phyloP scores from a whole-genome alignment of 768 basidiomycete genomes.

The Mycena vulgaris region DNA sequence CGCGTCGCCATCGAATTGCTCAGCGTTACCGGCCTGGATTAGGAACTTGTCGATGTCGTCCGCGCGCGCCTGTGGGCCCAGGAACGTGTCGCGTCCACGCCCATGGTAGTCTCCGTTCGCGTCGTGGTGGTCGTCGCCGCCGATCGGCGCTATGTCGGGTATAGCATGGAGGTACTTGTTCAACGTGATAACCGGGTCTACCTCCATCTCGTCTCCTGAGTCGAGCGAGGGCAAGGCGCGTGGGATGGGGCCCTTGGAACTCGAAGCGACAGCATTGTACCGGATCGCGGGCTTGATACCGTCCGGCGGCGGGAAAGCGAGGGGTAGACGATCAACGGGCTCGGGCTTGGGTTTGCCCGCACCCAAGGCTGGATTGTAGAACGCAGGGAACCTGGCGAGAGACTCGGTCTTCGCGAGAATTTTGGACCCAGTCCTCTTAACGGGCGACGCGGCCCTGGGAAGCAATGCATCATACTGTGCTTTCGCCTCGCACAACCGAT shows the following conservation, averaged over 20 bases:
- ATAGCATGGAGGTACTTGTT: slow-evolving; percentile 44
- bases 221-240: slow-evolving; percentile 30
- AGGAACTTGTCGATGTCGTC: slow-evolving; percentile 72
- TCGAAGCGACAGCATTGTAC: slow-evolving; percentile 37
- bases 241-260: slow-evolving; percentile 38
- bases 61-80: slow-evolving; percentile 59
- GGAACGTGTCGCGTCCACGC: slow-evolving; percentile 60
- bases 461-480: slow-evolving; percentile 38
- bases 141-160: slow-evolving; percentile 45
- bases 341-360: slow-evolving; percentile 17
- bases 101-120: slow-evolving; percentile 64
- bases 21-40: slow-evolving; percentile 68
- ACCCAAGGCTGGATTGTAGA: slow-evolving; percentile 28
- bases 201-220: slow-evolving; percentile 40
- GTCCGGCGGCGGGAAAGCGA: background rate
- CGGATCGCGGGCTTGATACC: slow-evolving; percentile 9
- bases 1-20: slow-evolving; percentile 71
- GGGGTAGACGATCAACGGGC: background rate
- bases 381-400: slow-evolving; percentile 6
- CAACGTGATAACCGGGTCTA: slow-evolving; percentile 37
- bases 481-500: slow-evolving; percentile 33
- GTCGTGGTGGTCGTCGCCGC: slow-evolving; percentile 53
- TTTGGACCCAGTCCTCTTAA: slow-evolving; percentile 33
- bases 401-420: slow-evolving; percentile 28
- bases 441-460: slow-evolving; percentile 37